These are phyloP conservation scores for Agroathelia rolfsii DNA, from an alignment of 1,284 basidiomycete species.

Conservation along the genomic window DNA sequence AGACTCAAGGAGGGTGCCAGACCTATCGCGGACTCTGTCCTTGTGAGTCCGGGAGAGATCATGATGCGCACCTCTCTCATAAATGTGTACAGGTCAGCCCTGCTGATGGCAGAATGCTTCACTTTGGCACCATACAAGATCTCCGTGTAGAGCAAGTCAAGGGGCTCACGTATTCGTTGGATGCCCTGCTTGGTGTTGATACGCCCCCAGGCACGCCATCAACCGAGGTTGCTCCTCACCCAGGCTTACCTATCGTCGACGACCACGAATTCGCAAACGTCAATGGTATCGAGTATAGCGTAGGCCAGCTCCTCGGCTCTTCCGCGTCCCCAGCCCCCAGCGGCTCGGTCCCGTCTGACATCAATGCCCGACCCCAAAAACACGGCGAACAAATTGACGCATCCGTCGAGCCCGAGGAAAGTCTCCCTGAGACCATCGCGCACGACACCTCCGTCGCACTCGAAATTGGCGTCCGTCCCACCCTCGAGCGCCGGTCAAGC, in stretches of 20 bases:
- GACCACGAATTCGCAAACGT: slow-evolving; percentile 92
- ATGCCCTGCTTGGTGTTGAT: slow-evolving; percentile 81
- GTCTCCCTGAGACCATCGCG: slow-evolving; percentile 42
- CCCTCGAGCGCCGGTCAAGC: slow-evolving; percentile 30
- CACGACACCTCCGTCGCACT: slow-evolving; percentile 62
- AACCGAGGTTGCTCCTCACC: slow-evolving; percentile 25
- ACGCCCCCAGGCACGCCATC: slow-evolving; percentile 31
- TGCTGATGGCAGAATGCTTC: slow-evolving; percentile 87
- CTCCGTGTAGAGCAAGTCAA: slow-evolving; percentile 94
- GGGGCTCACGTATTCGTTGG: slow-evolving; percentile 92
- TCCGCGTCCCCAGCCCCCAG: slow-evolving; percentile 19
- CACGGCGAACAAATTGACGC: slow-evolving; percentile 55
- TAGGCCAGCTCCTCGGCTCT: slow-evolving; percentile 71
- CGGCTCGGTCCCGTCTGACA: slow-evolving; percentile 12
- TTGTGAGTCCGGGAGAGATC: slow-evolving; percentile 40
- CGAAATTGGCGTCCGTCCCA: slow-evolving; percentile 50
- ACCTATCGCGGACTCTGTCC: slow-evolving; percentile 68
- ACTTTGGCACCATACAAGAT: slow-evolving; percentile 82
- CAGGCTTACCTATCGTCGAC: slow-evolving; percentile 51
- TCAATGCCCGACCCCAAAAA: slow-evolving; percentile 27
- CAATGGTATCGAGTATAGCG: slow-evolving; percentile 93
- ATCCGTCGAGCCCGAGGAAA: slow-evolving; percentile 47
- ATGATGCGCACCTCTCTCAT: slow-evolving; percentile 1
- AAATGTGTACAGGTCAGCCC: slow-evolving; percentile 62
- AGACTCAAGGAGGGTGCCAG: slow-evolving; percentile 76